These are phyloP conservation scores for Apiotrichum mycotoxinovorans DNA, from an alignment of 1,284 basidiomycete species.

Conservation along the genomic window DNA sequence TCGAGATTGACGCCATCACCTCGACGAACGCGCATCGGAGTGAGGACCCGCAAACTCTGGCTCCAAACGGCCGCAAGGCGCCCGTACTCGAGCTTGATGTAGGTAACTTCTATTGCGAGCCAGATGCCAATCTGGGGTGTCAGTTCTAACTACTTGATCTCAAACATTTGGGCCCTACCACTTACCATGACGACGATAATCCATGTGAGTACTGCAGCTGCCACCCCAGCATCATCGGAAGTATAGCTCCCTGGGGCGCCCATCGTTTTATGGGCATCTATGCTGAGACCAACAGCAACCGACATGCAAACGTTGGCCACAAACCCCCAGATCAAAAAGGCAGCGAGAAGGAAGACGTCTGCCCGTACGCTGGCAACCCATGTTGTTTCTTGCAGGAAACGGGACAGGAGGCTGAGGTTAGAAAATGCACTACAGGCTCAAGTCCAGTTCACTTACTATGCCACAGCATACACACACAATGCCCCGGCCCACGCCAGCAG, in stretches of 20 bases:
- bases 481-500: neutral
- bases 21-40: neutral
- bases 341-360: neutral
- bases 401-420: neutral
- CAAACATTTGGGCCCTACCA: neutral
- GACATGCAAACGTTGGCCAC: neutral
- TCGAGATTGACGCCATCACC: neutral
- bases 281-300: neutral
- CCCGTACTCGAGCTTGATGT: constrained; percentile 1
- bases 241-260: neutral
- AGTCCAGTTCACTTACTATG: neutral
- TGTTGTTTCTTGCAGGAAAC: neutral
- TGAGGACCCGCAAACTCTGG: constrained; percentile 1
- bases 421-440: neutral
- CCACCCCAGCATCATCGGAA: neutral
- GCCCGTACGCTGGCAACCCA: constrained; percentile 1
- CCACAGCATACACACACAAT: neutral
- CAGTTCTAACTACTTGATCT: neutral
- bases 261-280: neutral
- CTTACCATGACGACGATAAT: neutral
- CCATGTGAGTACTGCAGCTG: neutral
- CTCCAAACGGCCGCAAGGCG: neutral
- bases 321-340: neutral
- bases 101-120: neutral
- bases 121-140: neutral